These are phyloP conservation scores for Yarrowia galli DNA, from an alignment of 1,139 yeast genomes.

Conservation along the genomic window DNA sequence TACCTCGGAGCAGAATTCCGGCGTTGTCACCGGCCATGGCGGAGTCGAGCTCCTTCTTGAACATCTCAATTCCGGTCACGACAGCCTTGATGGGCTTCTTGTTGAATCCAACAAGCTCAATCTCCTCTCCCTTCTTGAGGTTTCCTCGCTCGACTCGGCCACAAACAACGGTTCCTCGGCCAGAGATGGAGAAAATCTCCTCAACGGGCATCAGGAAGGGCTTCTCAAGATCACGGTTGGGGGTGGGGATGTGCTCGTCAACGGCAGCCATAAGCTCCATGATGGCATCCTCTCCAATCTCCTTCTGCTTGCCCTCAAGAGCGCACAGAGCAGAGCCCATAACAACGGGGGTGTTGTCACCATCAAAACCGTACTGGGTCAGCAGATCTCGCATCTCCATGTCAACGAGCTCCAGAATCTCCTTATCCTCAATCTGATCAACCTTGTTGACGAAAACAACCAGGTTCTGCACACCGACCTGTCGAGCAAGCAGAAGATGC, in stretches of 20 bases:
- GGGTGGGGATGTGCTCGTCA: slow-evolving; percentile 95
- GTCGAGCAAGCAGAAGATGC: slow-evolving; percentile 97
- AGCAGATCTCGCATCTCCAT: slow-evolving; percentile 99
- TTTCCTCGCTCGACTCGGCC: slow-evolving; percentile 99
- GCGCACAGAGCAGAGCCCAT: slow-evolving; percentile 99
- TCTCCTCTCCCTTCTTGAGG: slow-evolving; percentile 97
- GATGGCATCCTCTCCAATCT: slow-evolving; percentile 89
- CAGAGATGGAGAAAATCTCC: slow-evolving; percentile 96
- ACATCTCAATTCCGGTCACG: slow-evolving; percentile 98
- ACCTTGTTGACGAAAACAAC: slow-evolving; percentile 98
- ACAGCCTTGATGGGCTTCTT: slow-evolving; percentile 88
- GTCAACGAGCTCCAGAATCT: slow-evolving; percentile 98
- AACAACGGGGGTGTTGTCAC: slow-evolving; percentile 96
- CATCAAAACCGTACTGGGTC: slow-evolving; percentile 91
- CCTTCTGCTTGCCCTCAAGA: slow-evolving; percentile 84
- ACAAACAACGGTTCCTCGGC: slow-evolving; percentile 99
- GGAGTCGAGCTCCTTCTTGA: slow-evolving; percentile 95
- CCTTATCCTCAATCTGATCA: slow-evolving; percentile 97
- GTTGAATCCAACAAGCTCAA: slow-evolving; percentile 94
- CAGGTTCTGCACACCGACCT: slow-evolving; percentile 97
- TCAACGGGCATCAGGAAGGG: slow-evolving; percentile 98
- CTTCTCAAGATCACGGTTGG: slow-evolving; percentile 92
- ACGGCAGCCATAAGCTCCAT: slow-evolving; percentile 86
- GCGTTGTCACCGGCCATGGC: slow-evolving; percentile 99
- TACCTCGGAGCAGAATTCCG: slow-evolving; percentile 96